Percentiles rank a stretch among this genome's conserved stretches.
These are phyloP conservation scores for Eucommia ulmoides DNA, from an alignment of 257 asterid genomes.

Conservation along the genomic window DNA sequence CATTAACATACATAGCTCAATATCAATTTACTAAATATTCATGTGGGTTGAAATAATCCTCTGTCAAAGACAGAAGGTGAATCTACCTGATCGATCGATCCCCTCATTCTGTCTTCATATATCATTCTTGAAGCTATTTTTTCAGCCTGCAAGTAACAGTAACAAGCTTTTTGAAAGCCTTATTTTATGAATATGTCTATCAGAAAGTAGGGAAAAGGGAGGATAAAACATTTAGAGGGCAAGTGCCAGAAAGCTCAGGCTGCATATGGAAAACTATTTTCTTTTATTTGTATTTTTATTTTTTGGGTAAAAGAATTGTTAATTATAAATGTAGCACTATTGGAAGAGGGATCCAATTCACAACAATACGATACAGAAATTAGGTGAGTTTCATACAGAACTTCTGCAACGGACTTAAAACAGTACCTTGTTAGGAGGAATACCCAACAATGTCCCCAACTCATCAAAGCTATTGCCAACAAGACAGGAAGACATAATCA, in stretches of 20 bases:
- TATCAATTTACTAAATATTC: too few relatives aligned
- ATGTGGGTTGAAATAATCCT: too few relatives aligned
- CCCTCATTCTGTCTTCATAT: conserved; percentile 92
- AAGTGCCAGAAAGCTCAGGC: too few relatives aligned
- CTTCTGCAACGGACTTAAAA: not conserved
- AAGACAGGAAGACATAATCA: not conserved
- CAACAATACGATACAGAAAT: not conserved
- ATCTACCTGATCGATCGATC: conserved; percentile 77
- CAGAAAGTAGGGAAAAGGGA: too few relatives aligned
- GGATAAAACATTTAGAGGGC: too few relatives aligned
- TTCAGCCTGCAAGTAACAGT: conserved; percentile 55
- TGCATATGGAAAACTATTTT: too few relatives aligned
- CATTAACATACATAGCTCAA: not conserved
- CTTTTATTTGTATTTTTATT: too few relatives aligned
- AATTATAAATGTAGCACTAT: too few relatives aligned
- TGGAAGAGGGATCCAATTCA: not conserved
- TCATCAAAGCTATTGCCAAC: not conserved
- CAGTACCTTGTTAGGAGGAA: not conserved
- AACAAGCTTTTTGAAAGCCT: not conserved
- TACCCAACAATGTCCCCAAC: not conserved
- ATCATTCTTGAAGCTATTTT: conserved; percentile 98
- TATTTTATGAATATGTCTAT: too few relatives aligned
- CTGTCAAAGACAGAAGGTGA: not conserved
- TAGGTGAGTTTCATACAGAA: not conserved
- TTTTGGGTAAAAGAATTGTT: too few relatives aligned